Percentiles rank a stretch among this genome's conserved stretches.
Evolutionary conservation across 768 basidiomycete genomes (phyloP).

Genomic region (Pleurotus djamor): DNA sequence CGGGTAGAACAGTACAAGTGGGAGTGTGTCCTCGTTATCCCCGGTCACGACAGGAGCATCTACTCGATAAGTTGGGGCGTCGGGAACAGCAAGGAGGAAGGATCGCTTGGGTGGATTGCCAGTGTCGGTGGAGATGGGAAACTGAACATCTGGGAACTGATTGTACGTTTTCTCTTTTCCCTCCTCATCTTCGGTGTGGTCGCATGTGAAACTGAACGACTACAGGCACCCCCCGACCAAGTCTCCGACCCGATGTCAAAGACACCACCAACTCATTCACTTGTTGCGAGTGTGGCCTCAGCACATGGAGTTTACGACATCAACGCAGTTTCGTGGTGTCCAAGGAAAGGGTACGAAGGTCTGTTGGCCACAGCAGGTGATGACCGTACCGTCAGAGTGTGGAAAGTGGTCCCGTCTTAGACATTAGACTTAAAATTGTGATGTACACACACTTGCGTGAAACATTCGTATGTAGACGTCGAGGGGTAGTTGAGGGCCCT

Average conservation of each 20-base stretch:
- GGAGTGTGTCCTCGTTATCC: constrained; percentile 57
- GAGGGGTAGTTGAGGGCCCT: too few species aligned
- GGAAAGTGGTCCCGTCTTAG: constrained; percentile 41
- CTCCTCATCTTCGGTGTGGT: neutral
- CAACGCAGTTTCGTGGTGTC: constrained; percentile 86
- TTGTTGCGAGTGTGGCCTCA: constrained; percentile 56
- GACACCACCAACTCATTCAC: constrained; percentile 29
- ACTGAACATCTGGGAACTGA: constrained; percentile 79
- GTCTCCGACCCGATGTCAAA: constrained; percentile 4
- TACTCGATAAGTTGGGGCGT: constrained; percentile 77
- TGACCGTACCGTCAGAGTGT: constrained; percentile 81
- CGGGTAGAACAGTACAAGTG: constrained; percentile 60
- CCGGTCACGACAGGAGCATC: constrained; percentile 72
- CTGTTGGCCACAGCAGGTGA: constrained; percentile 84
- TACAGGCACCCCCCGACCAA: constrained; percentile 23
- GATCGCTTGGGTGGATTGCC: constrained; percentile 78
- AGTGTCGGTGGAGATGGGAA: constrained; percentile 85
- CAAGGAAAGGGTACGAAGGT: constrained; percentile 57
- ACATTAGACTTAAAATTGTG: too few species aligned
- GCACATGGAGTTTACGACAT: constrained; percentile 87
- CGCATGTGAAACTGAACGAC: neutral
- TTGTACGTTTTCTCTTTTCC: constrained; percentile 33
- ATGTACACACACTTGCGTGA: too few species aligned
- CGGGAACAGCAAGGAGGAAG: constrained; percentile 31
- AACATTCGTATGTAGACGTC: neutral